These are phyloP conservation scores for Cinnamomum chago DNA, from an alignment of 164 flowering plant species.

Conservation along the genomic window DNA sequence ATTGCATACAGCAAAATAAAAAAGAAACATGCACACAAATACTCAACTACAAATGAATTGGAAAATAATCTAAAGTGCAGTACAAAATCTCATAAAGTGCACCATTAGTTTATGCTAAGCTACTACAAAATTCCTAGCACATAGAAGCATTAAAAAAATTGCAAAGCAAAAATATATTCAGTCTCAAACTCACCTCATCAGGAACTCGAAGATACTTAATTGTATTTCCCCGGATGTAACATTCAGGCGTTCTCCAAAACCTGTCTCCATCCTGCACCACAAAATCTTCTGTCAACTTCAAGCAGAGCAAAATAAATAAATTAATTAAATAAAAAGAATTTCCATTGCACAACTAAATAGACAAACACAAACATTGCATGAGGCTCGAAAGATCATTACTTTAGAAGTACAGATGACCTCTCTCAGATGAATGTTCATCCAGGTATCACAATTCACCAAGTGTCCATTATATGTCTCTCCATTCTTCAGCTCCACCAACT, in stretches of 20 bases:
- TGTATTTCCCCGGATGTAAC: constrained; percentile 94
- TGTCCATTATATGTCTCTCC: constrained; percentile 98
- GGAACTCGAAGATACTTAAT: constrained; percentile 98
- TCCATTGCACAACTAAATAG: background rate
- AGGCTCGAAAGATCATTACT: constrained; percentile 27
- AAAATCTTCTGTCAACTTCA: constrained; percentile 3
- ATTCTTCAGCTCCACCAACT: constrained; percentile 95
- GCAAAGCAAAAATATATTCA: background rate
- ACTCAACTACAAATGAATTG: too few species aligned
- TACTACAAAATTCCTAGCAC: background rate
- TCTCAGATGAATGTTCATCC: constrained; percentile 99
- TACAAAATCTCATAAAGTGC: background rate
- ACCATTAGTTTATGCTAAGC: background rate
- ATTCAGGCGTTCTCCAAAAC: constrained; percentile 99
- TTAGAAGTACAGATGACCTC: constrained; percentile 98
- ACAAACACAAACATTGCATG: background rate
- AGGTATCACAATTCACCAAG: constrained; percentile 93
- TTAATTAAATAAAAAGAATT: background rate
- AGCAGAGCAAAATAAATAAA: background rate
- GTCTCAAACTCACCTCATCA: constrained; percentile 69
- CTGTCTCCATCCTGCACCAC: constrained; percentile 81
- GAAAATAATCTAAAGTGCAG: background rate
- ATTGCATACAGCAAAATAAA: too few species aligned
- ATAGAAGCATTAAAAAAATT: too few species aligned
- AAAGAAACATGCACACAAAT: too few species aligned